Evolutionary conservation across 495 filamentous ascomycete genomes (phyloP).

Genomic region (Penicillium waksmanii): DNA sequence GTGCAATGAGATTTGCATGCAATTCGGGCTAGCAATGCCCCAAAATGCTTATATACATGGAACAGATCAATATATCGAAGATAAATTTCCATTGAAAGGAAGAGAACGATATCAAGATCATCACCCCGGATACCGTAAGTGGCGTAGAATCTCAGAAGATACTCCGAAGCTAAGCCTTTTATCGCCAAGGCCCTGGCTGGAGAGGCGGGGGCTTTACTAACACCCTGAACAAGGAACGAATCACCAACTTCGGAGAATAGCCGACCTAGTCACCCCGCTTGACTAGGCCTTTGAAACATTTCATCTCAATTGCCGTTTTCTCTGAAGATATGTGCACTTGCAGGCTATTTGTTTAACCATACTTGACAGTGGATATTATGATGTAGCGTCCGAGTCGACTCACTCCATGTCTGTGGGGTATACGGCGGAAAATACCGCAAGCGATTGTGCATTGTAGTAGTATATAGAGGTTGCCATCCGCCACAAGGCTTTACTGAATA

Average conservation of each 20-base stretch:
- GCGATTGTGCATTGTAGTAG: not conserved
- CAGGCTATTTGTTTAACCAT: constrained; percentile 14
- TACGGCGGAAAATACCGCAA: constrained; percentile 2
- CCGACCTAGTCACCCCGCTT: constrained; percentile 9
- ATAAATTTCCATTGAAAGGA: not conserved
- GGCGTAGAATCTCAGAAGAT: not conserved
- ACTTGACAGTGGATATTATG: constrained; percentile 1
- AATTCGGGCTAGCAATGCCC: not conserved
- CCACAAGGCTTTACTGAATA: not conserved
- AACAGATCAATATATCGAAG: not conserved
- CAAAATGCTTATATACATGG: not conserved
- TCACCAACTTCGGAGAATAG: constrained; percentile 2
- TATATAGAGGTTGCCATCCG: not conserved
- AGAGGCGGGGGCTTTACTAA: constrained; percentile 7
- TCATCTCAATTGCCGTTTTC: constrained; percentile 11
- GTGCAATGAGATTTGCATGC: not conserved
- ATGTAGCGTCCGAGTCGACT: constrained; percentile 6
- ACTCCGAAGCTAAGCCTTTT: constrained; percentile 3
- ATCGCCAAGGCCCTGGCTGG: constrained; percentile 1
- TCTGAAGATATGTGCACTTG: not conserved
- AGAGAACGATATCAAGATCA: constrained; percentile 8
- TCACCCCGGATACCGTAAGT: not conserved
- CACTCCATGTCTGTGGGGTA: constrained; percentile 7
- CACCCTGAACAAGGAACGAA: not conserved
- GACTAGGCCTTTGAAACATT: constrained; percentile 8